Evolutionary conservation across 805 yeast genomes (phyloP), one percentile per base, ranked within the genome.

Genomic region (Candida boleticola): DNA sequence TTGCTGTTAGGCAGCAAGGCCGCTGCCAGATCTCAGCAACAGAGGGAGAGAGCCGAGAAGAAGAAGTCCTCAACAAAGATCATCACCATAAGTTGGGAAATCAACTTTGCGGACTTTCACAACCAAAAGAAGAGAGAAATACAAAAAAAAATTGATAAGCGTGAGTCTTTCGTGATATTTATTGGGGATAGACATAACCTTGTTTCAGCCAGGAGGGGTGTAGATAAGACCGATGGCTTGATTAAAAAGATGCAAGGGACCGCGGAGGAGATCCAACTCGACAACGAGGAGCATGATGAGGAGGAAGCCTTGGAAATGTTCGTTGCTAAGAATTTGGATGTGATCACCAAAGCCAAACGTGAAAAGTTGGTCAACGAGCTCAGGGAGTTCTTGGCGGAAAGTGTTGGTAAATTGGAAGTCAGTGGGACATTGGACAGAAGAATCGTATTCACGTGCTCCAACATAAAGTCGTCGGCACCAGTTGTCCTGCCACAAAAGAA

Each of bases 111-210:
- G 22, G 76, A 70, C 49, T 61, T 70, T 48, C 52, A 50, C 29
- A 57, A 61, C 43, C 75, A 71, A 43, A 71, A 70, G 49, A 54
- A 41, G 26, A 49, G 47, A 9, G 76, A 68, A 43, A 64, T 70
- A 26, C 38, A 46, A 36, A 58, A 57, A 19, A 45, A 63, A n/a
- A 41, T 65, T n/a, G 45, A 44, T 11, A 67, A 60, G 42, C 65
- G 62, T 14, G 73, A 64, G 36, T 60, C 52, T 37, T 65, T 68
- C 39, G 49, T 58, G 9, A 51, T 63, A 18, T 53, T 51, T 38
- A 46, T 61, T 29, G 58, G 57, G 10, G 57, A 54, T 11, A 60
- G 50, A 35, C 40, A 54, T 19, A 47, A 25, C 10, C 19, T 36
- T 5, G 26, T 18, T 5, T 18, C 16, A n/a, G 39, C 39, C 39